Evolutionary conservation across 148 eudicot genomes (phyloP), one percentile per base, ranked within the genome.

Genomic region (Amaranthus hypochondriacus): DNA sequence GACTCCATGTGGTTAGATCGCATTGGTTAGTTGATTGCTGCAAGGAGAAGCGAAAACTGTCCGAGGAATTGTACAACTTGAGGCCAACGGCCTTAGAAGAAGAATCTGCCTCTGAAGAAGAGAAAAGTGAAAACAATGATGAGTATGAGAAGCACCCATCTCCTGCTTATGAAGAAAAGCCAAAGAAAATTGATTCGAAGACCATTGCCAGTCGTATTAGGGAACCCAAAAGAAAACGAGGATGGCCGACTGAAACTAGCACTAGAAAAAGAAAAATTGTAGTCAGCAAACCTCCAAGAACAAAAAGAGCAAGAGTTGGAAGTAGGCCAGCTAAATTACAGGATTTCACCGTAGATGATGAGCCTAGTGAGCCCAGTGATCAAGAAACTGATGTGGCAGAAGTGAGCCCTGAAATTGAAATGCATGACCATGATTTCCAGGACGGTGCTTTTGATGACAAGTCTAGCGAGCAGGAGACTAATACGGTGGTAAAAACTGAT

Each of bases 1-100:
- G 83, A 68, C 70, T 92, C 83, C 87, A 87, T 79, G 76, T 92
- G 71, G 92, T 95, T 61, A 60, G 84, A 48, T 81, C 80, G 43
- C 86, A 87, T 49, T 95, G 98, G 98, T 81, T 95, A 78, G 98
- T 90, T 72, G 96, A 95, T 48, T 86, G 89, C 78, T 64, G 88
- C 55, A 82, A 80, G 66, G 78, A 79, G 72, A 84, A 82, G 51
- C 84, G 84, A 75, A 95, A 76, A 64, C 70, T 92, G 74, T 72
- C 78, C 2, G 98, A 89, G 81, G 81, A 70, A 47, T 62, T 68
- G 62, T 95, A 90, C 75, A 88, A 74, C 76, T 62, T 95, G 84
- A 90, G 84, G 86, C 92, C 86, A 66, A 42, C 51, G 58, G 68
- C 66, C 14, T 62, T 84, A 68, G 84, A 92, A 68, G 84, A 92